These are phyloP conservation scores for Aphanoascus verrucosus DNA, from an alignment of 2,329 filamentous ascomycete genomes.

Conservation along the genomic window DNA sequence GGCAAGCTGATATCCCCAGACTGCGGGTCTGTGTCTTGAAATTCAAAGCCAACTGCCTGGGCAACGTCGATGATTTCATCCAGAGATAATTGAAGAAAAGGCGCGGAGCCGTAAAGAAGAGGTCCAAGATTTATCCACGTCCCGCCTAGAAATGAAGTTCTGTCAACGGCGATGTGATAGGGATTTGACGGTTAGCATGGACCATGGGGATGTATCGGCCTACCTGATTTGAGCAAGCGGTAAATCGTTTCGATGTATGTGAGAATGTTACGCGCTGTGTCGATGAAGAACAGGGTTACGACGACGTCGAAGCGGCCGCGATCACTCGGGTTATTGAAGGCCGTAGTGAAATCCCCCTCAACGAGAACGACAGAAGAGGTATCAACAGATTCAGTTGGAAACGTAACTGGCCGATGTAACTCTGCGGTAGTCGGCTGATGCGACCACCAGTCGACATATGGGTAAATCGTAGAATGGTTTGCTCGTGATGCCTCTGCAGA, in stretches of 20 bases:
- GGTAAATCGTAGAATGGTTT: conserved; percentile 33
- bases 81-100: conserved; percentile 46
- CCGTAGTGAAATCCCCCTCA: conserved; percentile 48
- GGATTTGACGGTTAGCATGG: background rate
- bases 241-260: conserved; percentile 47
- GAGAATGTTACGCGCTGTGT: conserved; percentile 48
- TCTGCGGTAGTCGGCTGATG: conserved; percentile 43
- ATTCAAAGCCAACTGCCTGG: conserved; percentile 44
- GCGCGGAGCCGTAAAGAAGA: conserved; percentile 45
- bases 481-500: conserved; percentile 12
- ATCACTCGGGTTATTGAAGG: conserved; percentile 20
- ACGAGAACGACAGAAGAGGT: conserved; percentile 32
- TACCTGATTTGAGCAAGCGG: conserved; percentile 29
- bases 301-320: conserved; percentile 38
- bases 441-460: conserved; percentile 48
- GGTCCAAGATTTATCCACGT: conserved; percentile 49
- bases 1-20: conserved; percentile 39
- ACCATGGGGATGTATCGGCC: background rate
- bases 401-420: conserved; percentile 38
- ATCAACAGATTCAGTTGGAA: conserved; percentile 37
- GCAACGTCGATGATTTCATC: conserved; percentile 43
- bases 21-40: conserved; percentile 34
- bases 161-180: background rate
- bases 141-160: conserved; percentile 30
- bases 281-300: conserved; percentile 51